Conservation (phyloP, 2,329 filamentous ascomycete species). For the Canariomyces notabilis region DNA sequence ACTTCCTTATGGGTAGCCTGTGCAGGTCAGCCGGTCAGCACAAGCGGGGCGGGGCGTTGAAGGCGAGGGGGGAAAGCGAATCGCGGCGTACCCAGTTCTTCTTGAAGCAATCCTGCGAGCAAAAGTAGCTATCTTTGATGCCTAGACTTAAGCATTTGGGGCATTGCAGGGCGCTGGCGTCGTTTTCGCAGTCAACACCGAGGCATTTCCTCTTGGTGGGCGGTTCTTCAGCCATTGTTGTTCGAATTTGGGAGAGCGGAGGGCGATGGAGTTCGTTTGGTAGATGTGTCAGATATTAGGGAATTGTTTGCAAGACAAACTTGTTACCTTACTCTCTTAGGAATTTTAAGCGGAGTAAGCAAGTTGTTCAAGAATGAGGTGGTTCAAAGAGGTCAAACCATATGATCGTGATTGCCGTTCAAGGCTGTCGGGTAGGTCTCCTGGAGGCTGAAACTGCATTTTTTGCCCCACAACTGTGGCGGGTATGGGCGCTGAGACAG, state of each 20-base stretch:
- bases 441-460: too few relatives aligned
- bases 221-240: slow-evolving; percentile 47
- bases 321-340: too few relatives aligned
- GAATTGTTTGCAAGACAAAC: too few relatives aligned
- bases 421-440: too few relatives aligned
- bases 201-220: slow-evolving; percentile 65
- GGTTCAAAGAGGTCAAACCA: too few relatives aligned
- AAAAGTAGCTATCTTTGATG: slow-evolving; percentile 88
- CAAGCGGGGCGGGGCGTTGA: neutral
- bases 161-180: slow-evolving; percentile 82
- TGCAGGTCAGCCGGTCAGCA: slow-evolving; percentile 19
- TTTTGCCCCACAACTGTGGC: slow-evolving; percentile 3
- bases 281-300: too few relatives aligned
- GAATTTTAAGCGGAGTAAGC: too few relatives aligned
- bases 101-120: slow-evolving; percentile 98
- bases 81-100: slow-evolving; percentile 77
- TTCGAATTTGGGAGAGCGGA: too few relatives aligned
- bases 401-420: too few relatives aligned
- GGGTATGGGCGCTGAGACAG: slow-evolving; percentile 10
- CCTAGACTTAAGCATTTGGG: slow-evolving; percentile 90
- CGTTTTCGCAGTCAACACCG: slow-evolving; percentile 78
- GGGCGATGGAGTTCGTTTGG: too few relatives aligned
- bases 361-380: too few relatives aligned
- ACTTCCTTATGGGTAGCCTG: slow-evolving; percentile 76
- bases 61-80: neutral